phyloP scores from a whole-genome alignment of 2,329 filamentous ascomycete genomes.

The Apiospora rasikravindrae region DNA sequence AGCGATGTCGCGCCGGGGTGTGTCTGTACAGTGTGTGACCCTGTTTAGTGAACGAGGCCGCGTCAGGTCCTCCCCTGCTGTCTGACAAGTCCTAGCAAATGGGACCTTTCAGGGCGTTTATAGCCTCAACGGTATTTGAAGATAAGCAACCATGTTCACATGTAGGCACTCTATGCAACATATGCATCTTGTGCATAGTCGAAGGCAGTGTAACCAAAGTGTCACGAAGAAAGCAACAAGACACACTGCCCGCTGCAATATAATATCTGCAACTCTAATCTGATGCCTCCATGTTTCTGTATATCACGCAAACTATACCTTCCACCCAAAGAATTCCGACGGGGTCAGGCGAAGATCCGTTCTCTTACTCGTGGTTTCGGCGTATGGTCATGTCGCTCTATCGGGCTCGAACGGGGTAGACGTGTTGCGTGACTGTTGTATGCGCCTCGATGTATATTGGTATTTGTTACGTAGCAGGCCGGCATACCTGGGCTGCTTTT shows the following conservation, averaged over 20 bases:
- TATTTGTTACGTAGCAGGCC: neutral
- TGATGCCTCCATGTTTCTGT: neutral
- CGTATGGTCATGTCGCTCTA: neutral
- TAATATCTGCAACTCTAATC: neutral
- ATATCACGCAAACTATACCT: neutral
- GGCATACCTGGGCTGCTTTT: neutral
- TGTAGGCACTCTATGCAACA: neutral
- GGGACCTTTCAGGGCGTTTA: neutral
- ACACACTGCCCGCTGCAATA: neutral
- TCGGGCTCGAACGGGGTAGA: neutral
- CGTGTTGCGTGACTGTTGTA: neutral
- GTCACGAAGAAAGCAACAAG: neutral
- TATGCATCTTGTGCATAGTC: neutral
- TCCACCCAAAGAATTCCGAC: neutral
- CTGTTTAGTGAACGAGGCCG: neutral
- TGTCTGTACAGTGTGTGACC: neutral
- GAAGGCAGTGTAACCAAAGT: neutral
- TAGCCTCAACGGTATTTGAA: neutral
- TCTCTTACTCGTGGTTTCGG: neutral
- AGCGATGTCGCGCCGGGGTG: neutral
- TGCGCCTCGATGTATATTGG: neutral
- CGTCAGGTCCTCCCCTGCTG: neutral
- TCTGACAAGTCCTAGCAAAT: neutral
- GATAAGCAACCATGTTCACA: neutral
- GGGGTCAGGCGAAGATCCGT: neutral